phyloP scores from a whole-genome alignment of 805 yeast genomes.

The Debaryomyces castellii region DNA sequence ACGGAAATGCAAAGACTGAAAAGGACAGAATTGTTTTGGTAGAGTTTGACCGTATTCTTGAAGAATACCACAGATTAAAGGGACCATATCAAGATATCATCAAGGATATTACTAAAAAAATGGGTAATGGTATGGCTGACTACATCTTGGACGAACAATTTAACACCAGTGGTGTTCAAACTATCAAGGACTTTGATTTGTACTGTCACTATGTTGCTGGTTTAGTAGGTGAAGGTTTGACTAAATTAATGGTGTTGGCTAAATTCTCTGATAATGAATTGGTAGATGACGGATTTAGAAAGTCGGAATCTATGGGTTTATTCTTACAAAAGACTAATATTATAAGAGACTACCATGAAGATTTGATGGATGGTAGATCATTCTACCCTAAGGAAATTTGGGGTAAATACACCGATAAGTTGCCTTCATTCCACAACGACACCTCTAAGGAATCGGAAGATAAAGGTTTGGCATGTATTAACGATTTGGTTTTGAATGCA shows the following conservation, averaged over 20 bases:
- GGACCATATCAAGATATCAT: constrained; percentile 78
- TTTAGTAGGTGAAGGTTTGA: constrained; percentile 92
- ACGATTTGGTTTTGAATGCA: constrained; percentile 78
- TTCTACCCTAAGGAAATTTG: constrained; percentile 97
- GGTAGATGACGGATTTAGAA: constrained; percentile 50
- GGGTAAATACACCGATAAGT: constrained; percentile 69
- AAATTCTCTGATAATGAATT: constrained; percentile 56
- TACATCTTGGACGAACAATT: constrained; percentile 77
- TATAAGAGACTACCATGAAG: constrained; percentile 93
- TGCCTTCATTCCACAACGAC: constrained; percentile 54
- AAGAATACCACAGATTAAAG: constrained; percentile 70
- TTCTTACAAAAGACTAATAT: constrained; percentile 95
- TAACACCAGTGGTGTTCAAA: constrained; percentile 74
- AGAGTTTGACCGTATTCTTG: constrained; percentile 70
- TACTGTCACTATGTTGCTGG: constrained; percentile 99
- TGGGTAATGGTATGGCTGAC: constrained; percentile 99
- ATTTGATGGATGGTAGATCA: constrained; percentile 84
- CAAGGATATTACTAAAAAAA: constrained; percentile 70
- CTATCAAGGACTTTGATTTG: constrained; percentile 78
- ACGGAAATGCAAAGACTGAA: constrained; percentile 73
- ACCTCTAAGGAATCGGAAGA: constrained; percentile 42
- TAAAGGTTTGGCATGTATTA: constrained; percentile 72
- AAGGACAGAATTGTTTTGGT: constrained; percentile 77
- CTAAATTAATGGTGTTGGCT: constrained; percentile 77
- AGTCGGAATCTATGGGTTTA: constrained; percentile 87